These are phyloP conservation scores for Aureobasidium sp. DNA, from an alignment of 2,329 filamentous ascomycete species.

Conservation along the genomic window DNA sequence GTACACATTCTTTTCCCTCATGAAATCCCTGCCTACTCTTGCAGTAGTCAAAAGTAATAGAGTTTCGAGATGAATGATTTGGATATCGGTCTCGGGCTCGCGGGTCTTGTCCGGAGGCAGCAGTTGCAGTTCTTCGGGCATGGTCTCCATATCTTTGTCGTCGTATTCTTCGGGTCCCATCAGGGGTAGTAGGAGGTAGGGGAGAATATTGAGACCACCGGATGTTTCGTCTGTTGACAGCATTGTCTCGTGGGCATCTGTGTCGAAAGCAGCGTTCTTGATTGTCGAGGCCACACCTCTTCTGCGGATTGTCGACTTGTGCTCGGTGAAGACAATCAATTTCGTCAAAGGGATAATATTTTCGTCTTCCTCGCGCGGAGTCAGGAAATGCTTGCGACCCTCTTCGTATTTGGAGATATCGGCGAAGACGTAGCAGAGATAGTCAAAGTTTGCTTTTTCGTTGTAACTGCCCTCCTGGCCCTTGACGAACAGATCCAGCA, in stretches of 20 bases:
- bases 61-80: constrained; percentile 84
- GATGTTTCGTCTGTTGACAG: constrained; percentile 34
- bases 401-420: constrained; percentile 71
- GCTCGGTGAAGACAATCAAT: constrained; percentile 88
- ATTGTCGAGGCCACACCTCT: constrained; percentile 95
- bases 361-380: constrained; percentile 62
- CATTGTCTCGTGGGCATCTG: constrained; percentile 55
- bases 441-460: constrained; percentile 78
- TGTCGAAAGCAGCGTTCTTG: constrained; percentile 86
- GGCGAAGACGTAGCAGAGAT: constrained; percentile 88
- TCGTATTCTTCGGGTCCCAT: constrained; percentile 82
- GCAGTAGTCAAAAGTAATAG: constrained; percentile 75
- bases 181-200: constrained; percentile 81
- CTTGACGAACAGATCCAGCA: constrained; percentile 94
- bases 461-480: constrained; percentile 77
- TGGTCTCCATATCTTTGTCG: constrained; percentile 74
- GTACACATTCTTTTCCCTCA: constrained; percentile 76
- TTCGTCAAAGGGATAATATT: constrained; percentile 81
- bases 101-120: constrained; percentile 82
- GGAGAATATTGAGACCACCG: constrained; percentile 68
- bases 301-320: constrained; percentile 70
- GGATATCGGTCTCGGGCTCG: constrained; percentile 65
- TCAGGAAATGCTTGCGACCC: constrained; percentile 45
- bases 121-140: constrained; percentile 85
- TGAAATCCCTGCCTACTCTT: constrained; percentile 59